A percentile compares a stretch with the other conserved stretches of the same genome.
Conservation (phyloP, 495 filamentous ascomycete species). For the Penicillium coffeae region DNA sequence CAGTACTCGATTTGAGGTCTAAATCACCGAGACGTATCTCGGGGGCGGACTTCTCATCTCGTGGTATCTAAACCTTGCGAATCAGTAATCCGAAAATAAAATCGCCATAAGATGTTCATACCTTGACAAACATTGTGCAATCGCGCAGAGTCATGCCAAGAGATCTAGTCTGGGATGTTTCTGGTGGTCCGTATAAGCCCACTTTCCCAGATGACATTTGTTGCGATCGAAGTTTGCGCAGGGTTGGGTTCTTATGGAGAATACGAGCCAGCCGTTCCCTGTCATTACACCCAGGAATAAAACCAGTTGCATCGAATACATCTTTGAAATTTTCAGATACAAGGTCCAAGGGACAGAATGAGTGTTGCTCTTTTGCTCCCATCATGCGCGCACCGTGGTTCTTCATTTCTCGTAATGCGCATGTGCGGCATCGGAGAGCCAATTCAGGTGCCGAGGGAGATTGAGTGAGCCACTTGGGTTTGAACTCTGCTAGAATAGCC, state of each 20-base stretch:
- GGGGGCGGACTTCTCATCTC: conserved; percentile 38
- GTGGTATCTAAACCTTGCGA: conserved; percentile 18
- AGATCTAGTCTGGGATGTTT: conserved; percentile 31
- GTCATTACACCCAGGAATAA: conserved; percentile 37
- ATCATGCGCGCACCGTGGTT: conserved; percentile 25
- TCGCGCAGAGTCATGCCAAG: conserved; percentile 86
- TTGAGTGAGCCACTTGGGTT: conserved; percentile 91
- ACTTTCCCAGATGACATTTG: conserved; percentile 35
- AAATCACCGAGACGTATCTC: conserved; percentile 81
- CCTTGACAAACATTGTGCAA: conserved; percentile 76
- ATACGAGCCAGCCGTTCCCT: conserved; percentile 31
- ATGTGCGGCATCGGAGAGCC: conserved; percentile 76
- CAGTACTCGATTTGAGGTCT: conserved; percentile 74
- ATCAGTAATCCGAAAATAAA: neutral
- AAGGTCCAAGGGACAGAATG: conserved; percentile 58
- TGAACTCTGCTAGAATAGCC: conserved; percentile 68
- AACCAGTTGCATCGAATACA: conserved; percentile 33
- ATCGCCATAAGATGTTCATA: conserved; percentile 26
- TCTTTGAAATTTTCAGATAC: conserved; percentile 38
- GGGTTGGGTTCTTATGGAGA: conserved; percentile 33
- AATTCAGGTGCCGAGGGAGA: conserved; percentile 68
- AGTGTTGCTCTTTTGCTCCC: conserved; percentile 26
- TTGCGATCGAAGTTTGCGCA: conserved; percentile 31
- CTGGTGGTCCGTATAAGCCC: conserved; percentile 32
- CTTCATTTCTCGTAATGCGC: conserved; percentile 67